Evolutionary conservation across 176 grass and related monocot species (phyloP).

Genomic region (Phoenix dactylifera): DNA sequence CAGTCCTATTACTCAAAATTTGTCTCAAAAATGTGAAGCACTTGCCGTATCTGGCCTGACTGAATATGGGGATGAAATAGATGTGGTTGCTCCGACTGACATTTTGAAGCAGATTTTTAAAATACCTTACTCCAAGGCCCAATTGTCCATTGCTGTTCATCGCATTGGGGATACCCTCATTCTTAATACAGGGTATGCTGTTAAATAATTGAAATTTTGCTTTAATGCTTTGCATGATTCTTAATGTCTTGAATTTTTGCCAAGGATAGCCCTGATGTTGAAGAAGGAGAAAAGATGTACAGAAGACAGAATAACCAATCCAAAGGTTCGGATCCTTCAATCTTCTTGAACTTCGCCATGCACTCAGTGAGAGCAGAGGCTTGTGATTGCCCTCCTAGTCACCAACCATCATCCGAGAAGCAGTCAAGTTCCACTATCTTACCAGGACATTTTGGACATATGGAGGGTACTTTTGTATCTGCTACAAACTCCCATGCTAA

Average conservation of each 20-base stretch:
- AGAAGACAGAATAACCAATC: constrained; percentile 75
- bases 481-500: constrained; percentile 33
- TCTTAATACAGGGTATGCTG: constrained; percentile 81
- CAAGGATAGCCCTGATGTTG: constrained; percentile 69
- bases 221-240: constrained; percentile 1
- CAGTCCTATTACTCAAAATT: constrained; percentile 69
- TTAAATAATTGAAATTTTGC: constrained; percentile 2
- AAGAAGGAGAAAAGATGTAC: constrained; percentile 93
- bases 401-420: constrained; percentile 51
- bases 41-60: constrained; percentile 82
- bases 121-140: constrained; percentile 88
- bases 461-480: constrained; percentile 47
- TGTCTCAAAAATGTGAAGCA: constrained; percentile 89
- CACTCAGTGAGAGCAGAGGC: constrained; percentile 94
- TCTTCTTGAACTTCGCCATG: constrained; percentile 98
- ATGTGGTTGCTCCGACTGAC: constrained; percentile 86
- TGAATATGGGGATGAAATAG: constrained; percentile 83
- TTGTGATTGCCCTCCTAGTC: constrained; percentile 90
- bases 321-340: constrained; percentile 81
- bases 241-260: constrained; percentile 8
- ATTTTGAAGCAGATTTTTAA: constrained; percentile 99
- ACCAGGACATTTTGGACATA: constrained; percentile 41
- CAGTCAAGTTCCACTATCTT: constrained; percentile 54
- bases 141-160: constrained; percentile 90
- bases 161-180: constrained; percentile 90